A percentile compares a stretch with the other conserved stretches of the same genome.
These are phyloP conservation scores for Blastocystis sp. DNA, from an alignment of 352 stramenopile species.

Conservation along the genomic window DNA sequence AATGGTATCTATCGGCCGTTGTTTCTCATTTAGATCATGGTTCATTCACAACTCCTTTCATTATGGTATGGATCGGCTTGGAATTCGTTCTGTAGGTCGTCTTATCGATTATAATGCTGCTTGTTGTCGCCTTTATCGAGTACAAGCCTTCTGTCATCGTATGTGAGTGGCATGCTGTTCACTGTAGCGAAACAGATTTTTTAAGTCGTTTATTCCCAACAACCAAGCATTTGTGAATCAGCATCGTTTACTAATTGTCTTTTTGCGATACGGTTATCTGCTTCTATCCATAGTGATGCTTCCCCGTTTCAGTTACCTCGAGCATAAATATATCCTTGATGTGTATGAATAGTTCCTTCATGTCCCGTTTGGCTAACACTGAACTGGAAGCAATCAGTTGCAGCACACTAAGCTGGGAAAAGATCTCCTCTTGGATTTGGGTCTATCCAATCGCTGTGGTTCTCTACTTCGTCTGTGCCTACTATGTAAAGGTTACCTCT, in stretches of 20 bases:
- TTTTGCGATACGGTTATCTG: not conserved
- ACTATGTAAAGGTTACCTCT: conserved; percentile 19
- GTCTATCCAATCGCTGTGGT: not conserved
- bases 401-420: not conserved
- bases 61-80: not conserved
- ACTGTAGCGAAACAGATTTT: not conserved
- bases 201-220: not conserved
- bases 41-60: not conserved
- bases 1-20: not conserved
- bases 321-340: conserved; percentile 14
- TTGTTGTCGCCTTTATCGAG: not conserved
- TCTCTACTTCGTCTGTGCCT: conserved; percentile 6
- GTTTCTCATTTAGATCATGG: not conserved
- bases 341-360: not conserved
- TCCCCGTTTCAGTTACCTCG: not conserved
- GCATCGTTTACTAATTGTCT: conserved; percentile 26
- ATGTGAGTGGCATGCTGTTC: not conserved
- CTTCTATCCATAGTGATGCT: not conserved
- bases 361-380: not conserved
- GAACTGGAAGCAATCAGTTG: not conserved
- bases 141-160: conserved; percentile 41
- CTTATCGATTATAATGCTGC: not conserved
- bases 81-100: not conserved
- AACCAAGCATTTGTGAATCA: conserved; percentile 24
- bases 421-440: not conserved